phyloP scores from a whole-genome alignment of 2,329 filamentous ascomycete genomes.

The Alternaria ethzedia region DNA sequence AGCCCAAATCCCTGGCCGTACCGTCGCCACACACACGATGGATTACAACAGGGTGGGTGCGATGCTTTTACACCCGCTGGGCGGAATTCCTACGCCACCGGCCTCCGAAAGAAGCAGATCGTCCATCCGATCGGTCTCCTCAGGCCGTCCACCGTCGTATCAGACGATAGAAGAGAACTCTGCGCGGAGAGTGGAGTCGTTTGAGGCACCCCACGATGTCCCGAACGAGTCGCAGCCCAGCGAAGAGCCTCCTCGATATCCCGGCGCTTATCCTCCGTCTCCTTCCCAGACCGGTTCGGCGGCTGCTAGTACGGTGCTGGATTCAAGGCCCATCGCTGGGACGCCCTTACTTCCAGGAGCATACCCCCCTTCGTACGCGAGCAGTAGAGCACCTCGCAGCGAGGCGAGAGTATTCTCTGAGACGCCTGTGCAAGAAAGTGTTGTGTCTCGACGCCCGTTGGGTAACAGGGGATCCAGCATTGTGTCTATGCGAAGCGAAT shows the following conservation, averaged over 20 bases:
- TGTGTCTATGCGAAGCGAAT: background rate
- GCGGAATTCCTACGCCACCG: background rate
- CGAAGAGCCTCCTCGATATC: background rate
- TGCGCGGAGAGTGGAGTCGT: background rate
- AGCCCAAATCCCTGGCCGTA: too few relatives aligned
- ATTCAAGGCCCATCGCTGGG: background rate
- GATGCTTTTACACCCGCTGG: accelerated
- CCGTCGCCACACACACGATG: too few relatives aligned
- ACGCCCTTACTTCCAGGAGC: background rate
- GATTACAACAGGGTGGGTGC: background rate
- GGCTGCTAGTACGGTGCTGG: background rate
- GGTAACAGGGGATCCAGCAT: background rate
- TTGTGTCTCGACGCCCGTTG: background rate
- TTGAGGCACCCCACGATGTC: background rate
- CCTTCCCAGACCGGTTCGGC: background rate
- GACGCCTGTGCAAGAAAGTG: background rate
- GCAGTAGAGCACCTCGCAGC: background rate
- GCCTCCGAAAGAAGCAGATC: background rate
- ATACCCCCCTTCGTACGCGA: background rate
- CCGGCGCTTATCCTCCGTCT: background rate
- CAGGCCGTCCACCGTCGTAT: background rate
- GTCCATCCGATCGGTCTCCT: background rate
- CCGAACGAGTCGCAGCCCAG: background rate
- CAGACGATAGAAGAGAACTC: background rate
- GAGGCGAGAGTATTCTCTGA: background rate